A percentile compares a stretch with the other conserved stretches of the same genome.
Conservation (phyloP, 257 asterid genomes). For the Cinchona pubescens region DNA sequence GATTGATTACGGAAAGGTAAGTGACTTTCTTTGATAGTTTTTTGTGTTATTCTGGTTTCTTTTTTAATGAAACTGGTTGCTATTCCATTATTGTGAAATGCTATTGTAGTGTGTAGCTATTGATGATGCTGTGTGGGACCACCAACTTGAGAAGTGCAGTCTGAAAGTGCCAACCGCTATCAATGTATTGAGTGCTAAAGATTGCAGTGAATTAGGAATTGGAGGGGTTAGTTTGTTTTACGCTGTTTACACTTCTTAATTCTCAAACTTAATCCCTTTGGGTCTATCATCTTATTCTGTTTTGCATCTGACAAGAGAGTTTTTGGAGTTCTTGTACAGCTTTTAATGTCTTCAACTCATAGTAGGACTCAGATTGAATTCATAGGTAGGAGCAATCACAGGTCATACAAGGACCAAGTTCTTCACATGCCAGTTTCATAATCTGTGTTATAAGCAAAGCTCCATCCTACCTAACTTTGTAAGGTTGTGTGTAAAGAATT, state of each 20-base stretch:
- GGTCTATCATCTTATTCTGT: not conserved
- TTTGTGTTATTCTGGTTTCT: not conserved
- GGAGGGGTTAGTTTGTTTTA: conserved; percentile 54
- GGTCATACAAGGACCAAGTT: not conserved
- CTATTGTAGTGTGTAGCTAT: conserved; percentile 48
- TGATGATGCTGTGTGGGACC: conserved; percentile 43
- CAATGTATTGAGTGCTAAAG: conserved; percentile 37
- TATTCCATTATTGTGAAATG: not conserved
- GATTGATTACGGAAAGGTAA: conserved; percentile 59
- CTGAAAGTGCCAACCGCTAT: conserved; percentile 53
- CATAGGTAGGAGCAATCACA: not conserved
- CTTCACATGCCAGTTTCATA: too few relatives aligned
- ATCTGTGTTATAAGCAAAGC: too few relatives aligned
- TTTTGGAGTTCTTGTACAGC: not conserved
- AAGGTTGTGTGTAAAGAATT: too few relatives aligned
- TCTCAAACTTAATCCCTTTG: not conserved
- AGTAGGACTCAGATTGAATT: not conserved
- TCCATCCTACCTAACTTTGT: too few relatives aligned
- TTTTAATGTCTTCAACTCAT: not conserved
- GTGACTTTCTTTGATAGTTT: conserved; percentile 14
- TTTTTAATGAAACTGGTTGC: not conserved
- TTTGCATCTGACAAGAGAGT: not conserved
- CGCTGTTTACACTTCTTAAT: conserved; percentile 6
- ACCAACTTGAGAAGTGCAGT: conserved; percentile 26
- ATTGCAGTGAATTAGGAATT: conserved; percentile 38